A percentile compares a stretch with the other conserved stretches of the same genome.
phyloP scores from a whole-genome alignment of 495 filamentous ascomycete species.

The Durotheca rogersii region DNA sequence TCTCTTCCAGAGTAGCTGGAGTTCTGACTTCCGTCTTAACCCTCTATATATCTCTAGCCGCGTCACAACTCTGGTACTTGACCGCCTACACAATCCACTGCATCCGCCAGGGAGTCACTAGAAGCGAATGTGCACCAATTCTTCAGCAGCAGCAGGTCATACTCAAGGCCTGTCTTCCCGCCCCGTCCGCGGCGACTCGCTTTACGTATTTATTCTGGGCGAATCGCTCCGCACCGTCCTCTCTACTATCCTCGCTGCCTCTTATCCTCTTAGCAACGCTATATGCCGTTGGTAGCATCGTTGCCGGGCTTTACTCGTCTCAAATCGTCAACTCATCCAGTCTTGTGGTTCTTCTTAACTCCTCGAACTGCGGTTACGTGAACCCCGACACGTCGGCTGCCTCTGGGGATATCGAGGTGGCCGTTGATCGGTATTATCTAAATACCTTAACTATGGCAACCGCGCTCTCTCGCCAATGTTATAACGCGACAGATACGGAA shows the following conservation, averaged over 20 bases:
- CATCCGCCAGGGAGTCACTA: not conserved
- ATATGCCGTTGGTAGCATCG: not conserved
- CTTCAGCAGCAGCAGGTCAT: constrained; percentile 5
- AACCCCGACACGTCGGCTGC: not conserved
- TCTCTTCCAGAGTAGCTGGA: not conserved
- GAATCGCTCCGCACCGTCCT: not conserved
- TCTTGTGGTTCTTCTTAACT: not conserved
- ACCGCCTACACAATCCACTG: constrained; percentile 3
- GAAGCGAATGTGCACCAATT: not conserved
- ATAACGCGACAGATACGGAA: not conserved
- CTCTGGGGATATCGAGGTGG: not conserved
- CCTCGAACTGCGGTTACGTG: constrained; percentile 3
- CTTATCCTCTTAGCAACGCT: not conserved
- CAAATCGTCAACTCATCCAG: not conserved
- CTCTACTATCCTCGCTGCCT: not conserved
- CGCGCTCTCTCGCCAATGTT: not conserved
- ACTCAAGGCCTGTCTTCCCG: not conserved
- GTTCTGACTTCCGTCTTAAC: constrained; percentile 1
- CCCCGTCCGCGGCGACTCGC: not conserved
- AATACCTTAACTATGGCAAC: not conserved
- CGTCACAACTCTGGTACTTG: constrained; percentile 2
- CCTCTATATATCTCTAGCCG: constrained; percentile 3
- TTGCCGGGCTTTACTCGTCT: not conserved
- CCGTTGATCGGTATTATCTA: not conserved
- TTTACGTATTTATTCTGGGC: constrained; percentile 6